Evolutionary conservation across 78 protist species (phyloP).

Genomic region (Dictyostelium capitatum): DNA sequence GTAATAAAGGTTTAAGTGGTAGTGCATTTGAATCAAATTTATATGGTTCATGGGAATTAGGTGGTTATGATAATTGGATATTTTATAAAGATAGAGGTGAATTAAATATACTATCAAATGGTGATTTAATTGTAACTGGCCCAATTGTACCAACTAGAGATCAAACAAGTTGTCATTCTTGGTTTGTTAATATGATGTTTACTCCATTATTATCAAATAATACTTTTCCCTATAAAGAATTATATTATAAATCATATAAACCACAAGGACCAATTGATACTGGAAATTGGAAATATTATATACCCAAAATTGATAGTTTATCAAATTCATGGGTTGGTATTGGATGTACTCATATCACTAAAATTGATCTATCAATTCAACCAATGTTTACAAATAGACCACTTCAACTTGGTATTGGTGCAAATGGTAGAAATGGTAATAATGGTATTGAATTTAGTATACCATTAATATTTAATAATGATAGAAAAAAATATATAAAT

Average conservation of each 20-base stretch:
- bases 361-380: not conserved
- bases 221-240: no score
- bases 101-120: conserved; percentile 9
- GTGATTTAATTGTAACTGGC: not conserved
- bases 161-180: conserved; percentile 12
- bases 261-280: conserved; percentile 50
- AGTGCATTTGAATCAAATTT: not conserved
- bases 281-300: conserved; percentile 27
- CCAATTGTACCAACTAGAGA: conserved; percentile 31
- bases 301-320: not conserved
- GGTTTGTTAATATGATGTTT: conserved; percentile 24
- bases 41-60: conserved; percentile 8
- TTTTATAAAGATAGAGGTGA: conserved; percentile 5
- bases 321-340: conserved; percentile 13
- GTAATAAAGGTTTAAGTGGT: conserved; percentile 16
- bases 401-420: conserved; percentile 54
- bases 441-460: conserved; percentile 4
- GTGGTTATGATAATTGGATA: conserved; percentile 34
- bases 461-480: not conserved
- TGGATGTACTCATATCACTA: conserved; percentile 20
- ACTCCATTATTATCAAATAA: not conserved
- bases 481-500: conserved; percentile 2
- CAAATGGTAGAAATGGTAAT: conserved; percentile 60
- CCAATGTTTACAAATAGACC: conserved; percentile 8
- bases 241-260: conserved; percentile 6